Base-by-base conservation (phyloP, 2,329 filamentous ascomycete species). In the Verticillium zaregamsianum region DNA sequence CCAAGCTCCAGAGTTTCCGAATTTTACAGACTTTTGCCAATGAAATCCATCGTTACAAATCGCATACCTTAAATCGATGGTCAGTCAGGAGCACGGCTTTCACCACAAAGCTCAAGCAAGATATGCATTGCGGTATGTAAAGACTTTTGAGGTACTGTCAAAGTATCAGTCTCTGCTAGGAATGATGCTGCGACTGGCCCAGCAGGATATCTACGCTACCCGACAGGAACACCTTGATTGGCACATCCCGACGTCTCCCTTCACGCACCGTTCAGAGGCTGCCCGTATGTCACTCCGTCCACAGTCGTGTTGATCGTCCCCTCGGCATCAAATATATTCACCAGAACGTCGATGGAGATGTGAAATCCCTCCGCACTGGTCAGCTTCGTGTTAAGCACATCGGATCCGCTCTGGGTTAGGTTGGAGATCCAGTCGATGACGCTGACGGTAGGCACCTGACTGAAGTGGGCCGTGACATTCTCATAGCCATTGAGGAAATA, bases 321-420 rank as follows among this genome's bases (percentile, higher is more conserved):
- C 61, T 74, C 79, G 0, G 77, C 75, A 7, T 75, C 62, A 64
- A 79, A 79, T 0, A 76, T 70, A 52, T 79, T 80, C 5, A 62
- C 65, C 65, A 76, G 58, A 2, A 68, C 71, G 68, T 80, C 72
- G 25, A 78, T 77, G 2, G 63, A 61, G 20, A 80, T 58, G 61
- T 77, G 74, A 59, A 80, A 77, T 1, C 77, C 76, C 1, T 66
- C 70, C 0, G 69, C 65, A 5, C 75, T 69, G 0, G 79, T 80
- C 58, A 69, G 73, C 67, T 80, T 81, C 1, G 68, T 75, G 0
- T 66, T 70, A 6, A 66, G 64, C 0, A 64, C 65, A 9, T 33
- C 32, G 2, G 61, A 62, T 0, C 77, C 76, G 1, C 65, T 75
- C 23, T 74, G 70, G 1, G 67, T 65, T 1, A 80, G 62, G 32